Percentiles rank a stretch among this genome's conserved stretches.
Conservation (phyloP, 495 filamentous ascomycete species). For the Cenococcum geophilum region DNA sequence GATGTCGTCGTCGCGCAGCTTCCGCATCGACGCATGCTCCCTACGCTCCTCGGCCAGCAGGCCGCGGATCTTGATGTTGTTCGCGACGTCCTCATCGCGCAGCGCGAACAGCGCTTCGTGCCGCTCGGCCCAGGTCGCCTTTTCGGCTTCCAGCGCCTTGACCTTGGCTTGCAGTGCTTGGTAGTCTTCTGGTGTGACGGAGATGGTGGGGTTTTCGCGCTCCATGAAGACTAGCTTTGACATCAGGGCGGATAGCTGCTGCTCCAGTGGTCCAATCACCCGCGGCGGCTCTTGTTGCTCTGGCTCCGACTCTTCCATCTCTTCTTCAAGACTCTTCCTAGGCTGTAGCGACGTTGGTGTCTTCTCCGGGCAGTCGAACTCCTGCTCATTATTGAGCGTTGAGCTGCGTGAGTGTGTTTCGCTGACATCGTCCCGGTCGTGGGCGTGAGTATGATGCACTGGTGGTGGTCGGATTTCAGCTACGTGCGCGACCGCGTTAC, state of each 20-base stretch:
- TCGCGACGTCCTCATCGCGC: conserved; percentile 36
- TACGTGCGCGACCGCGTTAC: background rate
- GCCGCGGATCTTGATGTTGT: conserved; percentile 34
- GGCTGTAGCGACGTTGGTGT: conserved; percentile 25
- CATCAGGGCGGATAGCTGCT: conserved; percentile 28
- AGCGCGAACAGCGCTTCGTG: conserved; percentile 36
- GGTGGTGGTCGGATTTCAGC: conserved; percentile 10
- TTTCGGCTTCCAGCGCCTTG: conserved; percentile 25
- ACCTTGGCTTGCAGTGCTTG: conserved; percentile 19
- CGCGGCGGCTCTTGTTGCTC: background rate
- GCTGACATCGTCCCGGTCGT: conserved; percentile 20
- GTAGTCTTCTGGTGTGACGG: conserved; percentile 33
- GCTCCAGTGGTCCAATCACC: conserved; percentile 25
- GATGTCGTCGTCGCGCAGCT: conserved; percentile 36
- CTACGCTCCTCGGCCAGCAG: conserved; percentile 35
- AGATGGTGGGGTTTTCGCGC: conserved; percentile 27
- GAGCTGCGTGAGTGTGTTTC: conserved; percentile 24
- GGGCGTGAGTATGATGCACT: background rate
- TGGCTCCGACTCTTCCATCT: conserved; percentile 5
- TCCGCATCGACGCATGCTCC: conserved; percentile 32
- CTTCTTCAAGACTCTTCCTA: conserved; percentile 6
- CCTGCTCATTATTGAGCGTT: conserved; percentile 26
- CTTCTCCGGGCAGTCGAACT: conserved; percentile 32
- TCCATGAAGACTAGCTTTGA: conserved; percentile 30
- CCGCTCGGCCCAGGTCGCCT: conserved; percentile 28